Base-by-base conservation (phyloP, 768 basidiomycete genomes). In the Suillus decipiens region DNA sequence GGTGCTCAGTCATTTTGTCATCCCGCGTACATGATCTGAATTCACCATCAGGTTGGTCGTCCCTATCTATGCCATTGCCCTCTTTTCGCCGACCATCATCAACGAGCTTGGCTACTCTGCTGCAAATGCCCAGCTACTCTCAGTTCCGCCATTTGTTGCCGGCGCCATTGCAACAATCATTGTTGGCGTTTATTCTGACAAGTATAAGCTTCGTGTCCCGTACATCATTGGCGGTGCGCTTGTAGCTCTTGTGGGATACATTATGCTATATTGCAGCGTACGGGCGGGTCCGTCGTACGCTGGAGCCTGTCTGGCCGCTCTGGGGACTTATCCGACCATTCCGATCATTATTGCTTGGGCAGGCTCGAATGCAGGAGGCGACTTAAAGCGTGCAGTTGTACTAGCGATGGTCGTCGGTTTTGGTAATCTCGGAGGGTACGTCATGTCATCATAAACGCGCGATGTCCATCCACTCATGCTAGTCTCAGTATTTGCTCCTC, bases 281-380 rank as follows among this genome's bases (percentile, higher is more conserved):
- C 55, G 33, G 17, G 31, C 74, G 9, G 63, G 61, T 12, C 63
- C 63, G 45, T 76, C 74, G 5, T 87, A 87, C 64, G 72, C 73
- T 3, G 86, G 82, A 5, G 74, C 81, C 4, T 61, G 86, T 36
- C 71, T 87, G 39, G 81, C 83, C n/a, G 82, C 85, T 4, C 70
- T 77, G 28, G 86, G 86, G 15, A 79, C 82, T 4, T 86, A 73
- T 67, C 83, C 87, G 0, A 79, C 79, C 5, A 76, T 86, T 58
- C 73, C 75, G 28, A 72, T 85, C n/a, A 68, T 69, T 41, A 69
- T 88, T 1, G 83, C 85, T 37, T 88, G 87, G 87, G 81, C 76
- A 3, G 78, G 80, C 2, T 81, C 82, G 7, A 84, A 84, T 59
- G 80, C 82, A 0, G 86, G 86, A 24, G 84, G 86, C n/a, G 84